Evolutionary conservation across 495 filamentous ascomycete genomes (phyloP), one percentile per base, ranked within the genome.

Genomic region (Pseudomonodictys pantanalensis): DNA sequence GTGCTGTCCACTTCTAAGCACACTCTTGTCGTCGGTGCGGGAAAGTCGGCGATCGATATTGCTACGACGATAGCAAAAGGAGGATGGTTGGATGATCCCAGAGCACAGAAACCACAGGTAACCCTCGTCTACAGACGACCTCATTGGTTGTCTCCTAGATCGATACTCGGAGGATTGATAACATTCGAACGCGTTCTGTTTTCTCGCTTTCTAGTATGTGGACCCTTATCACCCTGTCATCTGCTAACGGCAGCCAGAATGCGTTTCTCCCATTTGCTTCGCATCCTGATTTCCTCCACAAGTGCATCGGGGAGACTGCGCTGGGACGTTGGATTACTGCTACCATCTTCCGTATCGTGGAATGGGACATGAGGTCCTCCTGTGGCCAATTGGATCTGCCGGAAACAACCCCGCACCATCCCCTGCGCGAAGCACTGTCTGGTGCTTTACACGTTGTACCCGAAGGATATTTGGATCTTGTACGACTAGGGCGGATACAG

Each of bases 31-130:
- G 39, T 56, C 5, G 52, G 52, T 9, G 52, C 52, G 5, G 52
- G 52, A 46, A 56, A 56, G n/a, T 56, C 52, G 15, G 52, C 52
- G 24, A 45, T 56, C 24, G 52, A 56, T 46, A 39, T 56, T 26
- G 52, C 52, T 20, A 56, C 52, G n/a, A 33, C 46, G 39, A 56
- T 56, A 9, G 52, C 52, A 18, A 44, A 24, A 9, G 52, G 24
- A 2, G n/a, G 10, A 20, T 56, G 38, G 52, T 10, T 18, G 4
- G 6, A 9, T 8, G 22, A 45, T 2, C 41, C n/a, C n/a, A n/a
- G n/a, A 3, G 9, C 12, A 29, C 10, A 15, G 9, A 56, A 3
- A 10, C 52, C 52, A 8, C 20, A 32, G 23, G 52, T 56, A 7
- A 56, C 39, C 5, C 39, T 56, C n/a, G 12, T 56, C 12, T 56